Conservation (phyloP, 139 green algal species). For the Chlorella sp. region DNA sequence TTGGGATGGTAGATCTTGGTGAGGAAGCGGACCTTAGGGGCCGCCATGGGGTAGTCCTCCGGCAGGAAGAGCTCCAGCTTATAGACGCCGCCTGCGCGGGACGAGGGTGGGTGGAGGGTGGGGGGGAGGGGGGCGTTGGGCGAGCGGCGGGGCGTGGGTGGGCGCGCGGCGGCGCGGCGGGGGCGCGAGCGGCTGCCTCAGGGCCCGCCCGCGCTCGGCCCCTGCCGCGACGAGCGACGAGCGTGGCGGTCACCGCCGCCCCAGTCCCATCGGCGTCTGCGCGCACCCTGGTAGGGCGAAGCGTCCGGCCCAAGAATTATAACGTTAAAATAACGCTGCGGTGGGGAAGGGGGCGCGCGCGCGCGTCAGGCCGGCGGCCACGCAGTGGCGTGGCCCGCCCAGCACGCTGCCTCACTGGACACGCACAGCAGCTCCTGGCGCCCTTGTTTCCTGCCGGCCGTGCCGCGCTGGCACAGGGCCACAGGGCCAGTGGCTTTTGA, state of each 20-base stretch:
- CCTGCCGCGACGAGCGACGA: no score
- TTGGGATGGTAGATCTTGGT: slow-evolving; percentile 99
- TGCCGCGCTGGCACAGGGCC: no score
- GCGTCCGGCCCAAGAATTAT: slow-evolving; percentile 92
- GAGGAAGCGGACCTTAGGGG: slow-evolving; percentile 88
- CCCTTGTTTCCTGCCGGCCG: no score
- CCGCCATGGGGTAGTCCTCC: slow-evolving; percentile 90
- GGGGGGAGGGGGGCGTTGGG: no score
- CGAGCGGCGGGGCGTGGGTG: no score
- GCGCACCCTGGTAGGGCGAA: slow-evolving; percentile 93
- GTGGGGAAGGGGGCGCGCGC: background rate
- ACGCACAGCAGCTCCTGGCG: background rate
- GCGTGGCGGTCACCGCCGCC: no score
- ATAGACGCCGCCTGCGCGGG: slow-evolving; percentile 83
- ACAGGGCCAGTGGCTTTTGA: no score
- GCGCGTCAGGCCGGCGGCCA: background rate
- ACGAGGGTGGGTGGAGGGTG: no score
- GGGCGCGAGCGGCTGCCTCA: no score
- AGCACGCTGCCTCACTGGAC: background rate
- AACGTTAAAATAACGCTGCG: slow-evolving; percentile 94
- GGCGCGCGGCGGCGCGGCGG: no score
- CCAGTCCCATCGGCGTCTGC: no score
- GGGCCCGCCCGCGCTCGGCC: no score
- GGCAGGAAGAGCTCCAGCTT: slow-evolving; percentile 99
- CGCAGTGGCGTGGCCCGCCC: background rate